These are phyloP conservation scores for Termitomyces sp. DNA, from an alignment of 768 basidiomycete species.

Conservation along the genomic window DNA sequence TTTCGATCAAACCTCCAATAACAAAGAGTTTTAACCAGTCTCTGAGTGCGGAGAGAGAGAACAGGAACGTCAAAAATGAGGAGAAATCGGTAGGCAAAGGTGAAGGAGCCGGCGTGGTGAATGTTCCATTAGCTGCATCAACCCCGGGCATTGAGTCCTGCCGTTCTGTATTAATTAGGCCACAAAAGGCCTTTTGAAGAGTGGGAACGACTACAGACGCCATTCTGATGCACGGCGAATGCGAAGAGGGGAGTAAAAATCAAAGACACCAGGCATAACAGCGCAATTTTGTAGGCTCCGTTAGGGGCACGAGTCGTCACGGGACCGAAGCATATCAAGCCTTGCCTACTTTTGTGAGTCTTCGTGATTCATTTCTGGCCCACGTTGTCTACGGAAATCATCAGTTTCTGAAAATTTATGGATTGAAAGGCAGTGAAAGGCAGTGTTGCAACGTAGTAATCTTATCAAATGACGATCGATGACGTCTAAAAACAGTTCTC, in stretches of 20 bases:
- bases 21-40: slow-evolving; percentile 50
- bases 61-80: slow-evolving; percentile 14
- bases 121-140: neutral
- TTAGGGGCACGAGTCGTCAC: neutral
- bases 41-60: slow-evolving; percentile 37
- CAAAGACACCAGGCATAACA: neutral
- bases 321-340: neutral
- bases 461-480: neutral
- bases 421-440: no score
- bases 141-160: slow-evolving; percentile 7
- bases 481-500: neutral
- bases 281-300: neutral
- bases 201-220: slow-evolving; percentile 7
- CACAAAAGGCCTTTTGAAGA: slow-evolving; percentile 36
- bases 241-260: neutral
- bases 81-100: slow-evolving; percentile 10
- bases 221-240: neutral
- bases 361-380: neutral
- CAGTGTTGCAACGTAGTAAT: neutral
- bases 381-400: slow-evolving; percentile 1
- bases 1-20: slow-evolving; percentile 48
- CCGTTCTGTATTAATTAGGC: neutral
- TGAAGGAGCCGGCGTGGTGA: neutral
- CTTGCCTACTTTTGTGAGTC: neutral
- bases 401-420: neutral